Evolutionary conservation across 495 filamentous ascomycete species (phyloP).

Genomic region (Lepraria neglecta): DNA sequence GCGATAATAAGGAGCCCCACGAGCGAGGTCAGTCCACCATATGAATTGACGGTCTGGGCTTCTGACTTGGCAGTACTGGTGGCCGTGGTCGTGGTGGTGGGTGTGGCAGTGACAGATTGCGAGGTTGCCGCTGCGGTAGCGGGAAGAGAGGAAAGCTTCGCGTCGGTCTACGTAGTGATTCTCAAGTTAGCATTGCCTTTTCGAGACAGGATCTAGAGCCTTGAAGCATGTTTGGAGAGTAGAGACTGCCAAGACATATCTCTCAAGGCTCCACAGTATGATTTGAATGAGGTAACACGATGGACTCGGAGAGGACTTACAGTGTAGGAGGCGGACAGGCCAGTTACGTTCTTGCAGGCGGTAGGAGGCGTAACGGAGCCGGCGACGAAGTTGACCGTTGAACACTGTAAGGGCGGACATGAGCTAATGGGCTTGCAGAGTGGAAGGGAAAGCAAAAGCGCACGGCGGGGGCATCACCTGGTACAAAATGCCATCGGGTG

Average conservation of each 20-base stretch:
- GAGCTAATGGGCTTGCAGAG: not conserved
- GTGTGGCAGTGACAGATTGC: not conserved
- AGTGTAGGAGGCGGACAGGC: slow-evolving; percentile 33
- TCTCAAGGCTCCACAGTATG: too few relatives aligned
- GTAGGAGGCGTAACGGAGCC: slow-evolving; percentile 26
- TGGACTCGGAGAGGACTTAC: not conserved
- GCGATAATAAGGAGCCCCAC: not conserved
- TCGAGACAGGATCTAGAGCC: too few relatives aligned
- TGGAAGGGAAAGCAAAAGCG: slow-evolving; percentile 1
- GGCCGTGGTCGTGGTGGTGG: not conserved
- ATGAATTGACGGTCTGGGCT: not conserved
- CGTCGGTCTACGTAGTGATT: slow-evolving; percentile 24
- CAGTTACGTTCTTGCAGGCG: slow-evolving; percentile 41
- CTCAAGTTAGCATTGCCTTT: not conserved
- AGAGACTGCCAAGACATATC: too few relatives aligned
- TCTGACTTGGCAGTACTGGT: slow-evolving; percentile 7
- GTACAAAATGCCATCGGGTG: slow-evolving; percentile 44
- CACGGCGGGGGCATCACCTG: too few relatives aligned
- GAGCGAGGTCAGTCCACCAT: not conserved
- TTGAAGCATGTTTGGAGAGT: too few relatives aligned
- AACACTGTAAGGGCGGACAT: slow-evolving; percentile 36
- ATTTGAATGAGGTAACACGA: too few relatives aligned
- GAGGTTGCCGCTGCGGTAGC: slow-evolving; percentile 13
- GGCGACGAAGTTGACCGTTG: slow-evolving; percentile 45
- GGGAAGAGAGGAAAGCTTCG: slow-evolving; percentile 30